phyloP scores from a whole-genome alignment of 2,329 filamentous ascomycete genomes.

The Alternaria metachromatica region DNA sequence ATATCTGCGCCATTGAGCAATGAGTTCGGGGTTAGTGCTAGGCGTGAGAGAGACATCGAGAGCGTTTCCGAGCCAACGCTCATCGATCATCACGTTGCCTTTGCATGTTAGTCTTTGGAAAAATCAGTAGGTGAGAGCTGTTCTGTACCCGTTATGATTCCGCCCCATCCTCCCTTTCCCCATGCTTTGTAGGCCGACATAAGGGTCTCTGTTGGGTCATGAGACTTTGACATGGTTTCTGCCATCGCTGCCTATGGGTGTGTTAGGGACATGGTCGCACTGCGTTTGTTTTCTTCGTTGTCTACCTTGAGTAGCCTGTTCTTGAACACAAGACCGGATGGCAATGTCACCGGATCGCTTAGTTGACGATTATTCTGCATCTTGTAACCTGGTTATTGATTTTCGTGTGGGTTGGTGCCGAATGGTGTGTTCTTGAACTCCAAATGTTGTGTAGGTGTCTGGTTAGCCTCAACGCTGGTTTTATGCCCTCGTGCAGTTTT shows the following conservation, averaged over 20 bases:
- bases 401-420: background rate
- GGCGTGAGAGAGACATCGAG: slow-evolving; percentile 53
- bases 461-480: background rate
- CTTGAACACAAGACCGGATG: slow-evolving; percentile 40
- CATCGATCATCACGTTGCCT: slow-evolving; percentile 10
- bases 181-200: slow-evolving; percentile 59
- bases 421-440: background rate
- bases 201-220: slow-evolving; percentile 37
- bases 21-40: slow-evolving; percentile 52
- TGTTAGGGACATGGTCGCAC: slow-evolving; percentile 41
- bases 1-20: slow-evolving; percentile 53
- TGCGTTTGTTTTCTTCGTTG: slow-evolving; percentile 58
- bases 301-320: slow-evolving; percentile 49
- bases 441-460: background rate
- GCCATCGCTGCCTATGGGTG: slow-evolving; percentile 40
- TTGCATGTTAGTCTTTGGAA: background rate
- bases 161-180: slow-evolving; percentile 53
- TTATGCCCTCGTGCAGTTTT: background rate
- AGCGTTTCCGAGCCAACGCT: background rate
- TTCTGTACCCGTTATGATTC: slow-evolving; percentile 57
- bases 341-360: slow-evolving; percentile 25
- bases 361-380: slow-evolving; percentile 4
- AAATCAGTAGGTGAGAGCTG: no score
- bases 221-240: slow-evolving; percentile 27
- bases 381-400: background rate